These are phyloP conservation scores for Andrographis paniculata DNA, from an alignment of 305 asterid genomes.

Conservation along the genomic window DNA sequence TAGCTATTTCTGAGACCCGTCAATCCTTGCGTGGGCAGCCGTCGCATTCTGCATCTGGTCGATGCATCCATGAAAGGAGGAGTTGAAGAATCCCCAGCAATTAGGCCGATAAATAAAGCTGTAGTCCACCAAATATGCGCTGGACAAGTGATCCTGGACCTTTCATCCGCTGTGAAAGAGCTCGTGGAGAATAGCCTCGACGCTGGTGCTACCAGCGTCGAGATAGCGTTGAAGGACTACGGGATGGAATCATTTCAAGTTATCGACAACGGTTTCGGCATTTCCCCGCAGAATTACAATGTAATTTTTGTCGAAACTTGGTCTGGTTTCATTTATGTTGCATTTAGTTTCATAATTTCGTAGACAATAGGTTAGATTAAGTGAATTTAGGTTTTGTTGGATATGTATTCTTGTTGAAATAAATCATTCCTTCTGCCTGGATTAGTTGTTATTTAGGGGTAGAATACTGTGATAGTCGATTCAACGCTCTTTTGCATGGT, in stretches of 20 bases:
- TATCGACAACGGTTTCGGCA: conserved; percentile 84
- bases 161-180: conserved; percentile 93
- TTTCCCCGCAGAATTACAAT: conserved; percentile 72
- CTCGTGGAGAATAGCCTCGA: conserved; percentile 98
- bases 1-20: not conserved
- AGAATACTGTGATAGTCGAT: not conserved
- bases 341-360: too few species aligned
- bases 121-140: conserved; percentile 79
- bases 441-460: too few species aligned
- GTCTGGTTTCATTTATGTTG: not conserved
- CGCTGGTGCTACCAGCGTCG: conserved; percentile 86
- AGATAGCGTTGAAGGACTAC: conserved; percentile 61
- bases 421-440: too few species aligned
- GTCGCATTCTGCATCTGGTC: not conserved
- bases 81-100: conserved; percentile 22
- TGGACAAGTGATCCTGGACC: conserved; percentile 88
- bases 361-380: too few species aligned
- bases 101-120: conserved; percentile 59
- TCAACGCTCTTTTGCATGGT: not conserved
- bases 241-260: conserved; percentile 87
- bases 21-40: not conserved
- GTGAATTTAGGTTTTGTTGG: too few species aligned
- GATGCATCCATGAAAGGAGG: conserved; percentile 32
- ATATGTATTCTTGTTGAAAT: too few species aligned
- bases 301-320: conserved; percentile 20